Evolutionary conservation across 768 basidiomycete species (phyloP), one percentile per base, ranked within the genome.

Genomic region (Tephrocybe sp.): DNA sequence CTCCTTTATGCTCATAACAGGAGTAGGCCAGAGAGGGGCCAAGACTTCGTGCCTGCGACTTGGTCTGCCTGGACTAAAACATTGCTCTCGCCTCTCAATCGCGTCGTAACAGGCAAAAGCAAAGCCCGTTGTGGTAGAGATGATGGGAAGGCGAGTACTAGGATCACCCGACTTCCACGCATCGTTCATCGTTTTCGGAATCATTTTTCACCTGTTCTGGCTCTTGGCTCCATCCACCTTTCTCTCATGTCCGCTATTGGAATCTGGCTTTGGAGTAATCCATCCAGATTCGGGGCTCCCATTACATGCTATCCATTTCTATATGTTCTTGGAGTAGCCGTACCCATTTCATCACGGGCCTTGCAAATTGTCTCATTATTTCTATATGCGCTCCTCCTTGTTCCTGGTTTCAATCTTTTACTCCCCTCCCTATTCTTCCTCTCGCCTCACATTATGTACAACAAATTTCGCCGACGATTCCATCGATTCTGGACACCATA

Each of bases 361-460:
- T 22, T 62, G 12, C 59, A 40, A 1, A 50, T 58, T 31, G 39
- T 36, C 42, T 60, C 61, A 11, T 42, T 60, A 35, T 39, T 49
- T 7, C 56, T 62, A 12, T 62, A 62, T 49, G 16, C 45, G 31
- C 17, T 58, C 2, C 33, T 62, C 41, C 59, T 62, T 31, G 20
- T 60, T 45, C 61, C 61, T 12, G 57, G 50, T 39, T 17, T 61
- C 32, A 61, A 61, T 41, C 58, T 61, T 23, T 1, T 59, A 16
- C 46, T 49, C 43, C 59, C 61, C 2, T 46, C 56, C 49, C 16
- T 39, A 16, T 51, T 59, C 30, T 55, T 61, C 45, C 52, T 60
- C 22, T 26, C 33, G 2, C 46, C 55, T 26, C 53, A 60, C 49
- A 48, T 58, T 19, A 10, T 44, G n/a, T 44, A 44, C 22, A 44